phyloP scores from a whole-genome alignment of 2,329 filamentous ascomycete genomes.

The Stemphylium vesicarium region DNA sequence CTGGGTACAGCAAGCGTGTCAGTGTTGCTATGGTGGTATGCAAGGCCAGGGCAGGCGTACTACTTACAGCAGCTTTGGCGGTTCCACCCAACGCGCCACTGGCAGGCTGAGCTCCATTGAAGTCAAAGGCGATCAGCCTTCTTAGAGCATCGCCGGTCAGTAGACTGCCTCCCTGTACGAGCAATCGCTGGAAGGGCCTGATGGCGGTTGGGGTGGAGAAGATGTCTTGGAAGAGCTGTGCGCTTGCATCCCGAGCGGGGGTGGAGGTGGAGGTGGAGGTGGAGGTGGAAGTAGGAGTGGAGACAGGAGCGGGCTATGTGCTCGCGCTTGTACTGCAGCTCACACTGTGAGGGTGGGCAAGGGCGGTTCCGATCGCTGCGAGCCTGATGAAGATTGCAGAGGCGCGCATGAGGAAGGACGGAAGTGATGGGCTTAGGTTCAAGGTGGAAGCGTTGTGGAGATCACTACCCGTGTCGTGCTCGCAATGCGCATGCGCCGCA shows the following conservation, averaged over 20 bases:
- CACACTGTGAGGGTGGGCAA: too few species aligned
- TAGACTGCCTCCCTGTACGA: conserved; percentile 39
- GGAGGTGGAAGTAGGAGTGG: background rate
- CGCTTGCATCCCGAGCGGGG: conserved; percentile 5
- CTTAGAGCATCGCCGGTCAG: conserved; percentile 39
- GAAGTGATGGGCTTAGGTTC: too few species aligned
- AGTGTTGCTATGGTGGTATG: too few species aligned
- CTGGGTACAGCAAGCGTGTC: conserved; percentile 18
- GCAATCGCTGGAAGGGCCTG: conserved; percentile 48
- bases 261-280: conserved; percentile 7
- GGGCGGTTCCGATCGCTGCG: too few species aligned
- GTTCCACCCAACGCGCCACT: conserved; percentile 62
- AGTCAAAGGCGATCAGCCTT: conserved; percentile 67
- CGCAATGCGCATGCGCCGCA: too few species aligned
- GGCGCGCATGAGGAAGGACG: too few species aligned
- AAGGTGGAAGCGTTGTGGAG: too few species aligned
- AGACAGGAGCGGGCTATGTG: too few species aligned
- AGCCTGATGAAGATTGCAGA: too few species aligned
- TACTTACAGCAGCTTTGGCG: conserved; percentile 31
- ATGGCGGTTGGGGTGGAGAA: conserved; percentile 43
- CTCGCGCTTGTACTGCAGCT: too few species aligned
- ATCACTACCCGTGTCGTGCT: too few species aligned
- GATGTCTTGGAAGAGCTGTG: conserved; percentile 38
- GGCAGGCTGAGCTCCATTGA: conserved; percentile 52
- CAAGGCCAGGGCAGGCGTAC: too few species aligned